phyloP scores from a whole-genome alignment of 495 filamentous ascomycete genomes.

The Penicillium cinerascens region DNA sequence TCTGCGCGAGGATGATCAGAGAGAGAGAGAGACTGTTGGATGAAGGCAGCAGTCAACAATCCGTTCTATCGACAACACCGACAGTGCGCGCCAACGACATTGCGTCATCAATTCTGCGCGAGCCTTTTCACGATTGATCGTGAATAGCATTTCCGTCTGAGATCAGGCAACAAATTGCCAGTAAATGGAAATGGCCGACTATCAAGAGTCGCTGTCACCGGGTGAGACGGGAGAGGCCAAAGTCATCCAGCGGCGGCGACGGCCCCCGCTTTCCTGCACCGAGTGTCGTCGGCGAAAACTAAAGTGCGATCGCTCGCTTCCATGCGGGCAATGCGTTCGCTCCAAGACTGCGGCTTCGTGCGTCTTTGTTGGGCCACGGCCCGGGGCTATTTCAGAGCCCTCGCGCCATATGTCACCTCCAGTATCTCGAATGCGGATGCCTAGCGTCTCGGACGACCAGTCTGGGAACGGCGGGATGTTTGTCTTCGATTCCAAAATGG shows the following conservation, averaged over 20 bases:
- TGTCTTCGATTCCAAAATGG: slow-evolving; percentile 38
- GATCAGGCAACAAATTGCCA: not conserved
- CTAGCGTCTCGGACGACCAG: slow-evolving; percentile 16
- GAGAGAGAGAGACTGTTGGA: not conserved
- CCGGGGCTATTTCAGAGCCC: slow-evolving; percentile 7
- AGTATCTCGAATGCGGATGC: slow-evolving; percentile 15
- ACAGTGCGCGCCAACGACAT: not conserved
- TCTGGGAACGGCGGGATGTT: slow-evolving; percentile 28
- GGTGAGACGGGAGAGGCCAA: slow-evolving; percentile 11
- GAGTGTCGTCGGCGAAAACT: slow-evolving; percentile 64
- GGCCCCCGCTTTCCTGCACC: slow-evolving; percentile 41
- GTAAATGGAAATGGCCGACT: not conserved
- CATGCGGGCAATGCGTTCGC: slow-evolving; percentile 63
- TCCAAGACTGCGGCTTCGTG: slow-evolving; percentile 37
- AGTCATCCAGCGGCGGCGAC: slow-evolving; percentile 31
- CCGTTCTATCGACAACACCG: not conserved
- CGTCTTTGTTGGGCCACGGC: slow-evolving; percentile 30
- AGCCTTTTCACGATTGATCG: not conserved
- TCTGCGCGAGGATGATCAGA: not conserved
- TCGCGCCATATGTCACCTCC: slow-evolving; percentile 14
- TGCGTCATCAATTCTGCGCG: slow-evolving; percentile 1
- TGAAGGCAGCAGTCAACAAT: not conserved
- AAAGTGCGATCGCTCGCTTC: slow-evolving; percentile 64
- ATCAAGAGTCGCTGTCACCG: slow-evolving; percentile 4
- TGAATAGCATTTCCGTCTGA: not conserved